phyloP scores from a whole-genome alignment of 768 basidiomycete genomes.

The Multifurca ochricompacta region DNA sequence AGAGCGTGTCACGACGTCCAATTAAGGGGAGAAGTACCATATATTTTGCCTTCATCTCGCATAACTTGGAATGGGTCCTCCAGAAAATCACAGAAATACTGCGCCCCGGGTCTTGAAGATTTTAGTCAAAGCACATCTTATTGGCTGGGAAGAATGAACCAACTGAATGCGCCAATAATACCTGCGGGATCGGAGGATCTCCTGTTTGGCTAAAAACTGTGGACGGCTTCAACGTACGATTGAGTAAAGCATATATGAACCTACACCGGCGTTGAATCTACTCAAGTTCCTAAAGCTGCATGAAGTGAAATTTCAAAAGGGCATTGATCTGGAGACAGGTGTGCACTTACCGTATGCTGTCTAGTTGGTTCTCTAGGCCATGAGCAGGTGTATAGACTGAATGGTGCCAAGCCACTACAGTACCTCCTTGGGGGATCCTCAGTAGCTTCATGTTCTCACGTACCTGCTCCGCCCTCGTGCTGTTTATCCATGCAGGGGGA shows the following conservation, averaged over 20 bases:
- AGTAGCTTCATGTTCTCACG: conserved; percentile 47
- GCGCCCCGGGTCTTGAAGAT: conserved; percentile 40
- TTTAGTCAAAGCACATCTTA: background rate
- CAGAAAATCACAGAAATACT: conserved; percentile 46
- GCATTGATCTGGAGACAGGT: background rate
- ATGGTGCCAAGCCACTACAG: conserved; percentile 19
- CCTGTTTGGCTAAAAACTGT: conserved; percentile 48
- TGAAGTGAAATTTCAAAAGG: background rate
- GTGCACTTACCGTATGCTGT: conserved; percentile 20
- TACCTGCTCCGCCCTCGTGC: conserved; percentile 39
- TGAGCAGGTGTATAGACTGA: background rate
- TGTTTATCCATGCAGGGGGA: conserved; percentile 65
- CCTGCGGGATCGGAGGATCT: conserved; percentile 29
- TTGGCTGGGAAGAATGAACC: conserved; percentile 13
- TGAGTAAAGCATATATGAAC: conserved; percentile 20
- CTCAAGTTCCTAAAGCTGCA: conserved; percentile 85
- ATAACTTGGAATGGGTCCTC: conserved; percentile 50
- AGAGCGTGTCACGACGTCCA: background rate
- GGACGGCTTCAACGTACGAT: background rate
- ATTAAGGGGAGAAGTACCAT: conserved; percentile 30
- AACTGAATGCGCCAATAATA: conserved; percentile 47
- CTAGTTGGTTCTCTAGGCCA: conserved; percentile 27
- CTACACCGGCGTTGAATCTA: conserved; percentile 81
- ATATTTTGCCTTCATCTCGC: conserved; percentile 47
- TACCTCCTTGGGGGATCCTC: conserved; percentile 48